Conservation (phyloP, 192 early-diverging fungal genomes). For the Entophlyctis luteolus region DNA sequence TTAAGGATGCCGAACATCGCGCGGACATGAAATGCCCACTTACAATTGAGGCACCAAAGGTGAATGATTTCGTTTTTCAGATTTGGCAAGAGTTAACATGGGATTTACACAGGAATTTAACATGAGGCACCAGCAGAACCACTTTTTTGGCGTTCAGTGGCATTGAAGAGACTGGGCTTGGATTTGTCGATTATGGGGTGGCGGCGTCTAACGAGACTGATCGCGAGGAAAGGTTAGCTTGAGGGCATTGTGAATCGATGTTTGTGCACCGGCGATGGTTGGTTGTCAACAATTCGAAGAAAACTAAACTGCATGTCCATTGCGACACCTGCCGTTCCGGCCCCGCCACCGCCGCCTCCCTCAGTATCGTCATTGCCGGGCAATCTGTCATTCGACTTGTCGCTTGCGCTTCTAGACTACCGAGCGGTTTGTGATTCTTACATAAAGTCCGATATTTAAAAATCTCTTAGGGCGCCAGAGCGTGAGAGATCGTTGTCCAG, state of each 20-base stretch:
- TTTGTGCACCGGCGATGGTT: too few species aligned
- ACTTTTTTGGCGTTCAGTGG: conserved; percentile 87
- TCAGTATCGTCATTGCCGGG: background rate
- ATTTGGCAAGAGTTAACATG: conserved; percentile 49
- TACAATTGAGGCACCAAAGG: conserved; percentile 83
- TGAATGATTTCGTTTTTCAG: background rate
- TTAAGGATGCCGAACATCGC: conserved; percentile 92
- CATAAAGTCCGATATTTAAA: too few species aligned
- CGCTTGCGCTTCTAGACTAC: background rate
- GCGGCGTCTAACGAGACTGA: conserved; percentile 40
- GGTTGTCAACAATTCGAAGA: too few species aligned
- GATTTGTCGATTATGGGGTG: conserved; percentile 39
- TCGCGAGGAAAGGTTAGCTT: conserved; percentile 48
- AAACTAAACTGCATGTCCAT: too few species aligned
- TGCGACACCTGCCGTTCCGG: too few species aligned
- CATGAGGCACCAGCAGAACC: conserved; percentile 93
- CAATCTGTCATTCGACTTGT: background rate
- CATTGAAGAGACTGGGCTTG: conserved; percentile 43
- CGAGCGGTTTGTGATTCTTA: too few species aligned
- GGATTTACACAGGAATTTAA: conserved; percentile 69
- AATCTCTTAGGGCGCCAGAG: background rate
- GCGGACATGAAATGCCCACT: conserved; percentile 89
- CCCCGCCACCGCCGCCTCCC: background rate
- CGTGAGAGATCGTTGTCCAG: background rate
- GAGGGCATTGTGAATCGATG: too few species aligned